phyloP scores from a whole-genome alignment of 1,284 basidiomycete genomes.

The Tylopilus sp. region DNA sequence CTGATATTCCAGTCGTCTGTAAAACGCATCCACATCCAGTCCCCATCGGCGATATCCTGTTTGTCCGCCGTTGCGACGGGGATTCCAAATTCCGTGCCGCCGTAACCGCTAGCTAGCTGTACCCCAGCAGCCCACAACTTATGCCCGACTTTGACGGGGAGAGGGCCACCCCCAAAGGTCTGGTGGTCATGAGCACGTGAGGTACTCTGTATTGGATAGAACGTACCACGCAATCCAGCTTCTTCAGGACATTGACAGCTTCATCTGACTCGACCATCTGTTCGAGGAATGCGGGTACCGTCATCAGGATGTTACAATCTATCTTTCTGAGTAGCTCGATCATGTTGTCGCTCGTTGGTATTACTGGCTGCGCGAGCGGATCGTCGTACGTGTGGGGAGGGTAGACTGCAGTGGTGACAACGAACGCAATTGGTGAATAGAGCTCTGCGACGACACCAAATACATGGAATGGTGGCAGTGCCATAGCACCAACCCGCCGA shows the following conservation, averaged over 20 bases:
- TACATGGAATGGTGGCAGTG: slow-evolving; percentile 1
- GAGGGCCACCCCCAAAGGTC: slow-evolving; percentile 5
- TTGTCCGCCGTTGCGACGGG: not conserved
- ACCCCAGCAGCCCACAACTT: slow-evolving; percentile 2
- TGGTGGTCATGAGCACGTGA: not conserved
- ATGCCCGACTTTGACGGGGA: slow-evolving; percentile 3
- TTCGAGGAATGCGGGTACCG: not conserved
- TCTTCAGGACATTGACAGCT: not conserved
- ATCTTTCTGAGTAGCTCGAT: not conserved
- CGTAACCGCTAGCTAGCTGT: slow-evolving; percentile 1
- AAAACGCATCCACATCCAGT: slow-evolving; percentile 6
- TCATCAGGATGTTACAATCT: not conserved
- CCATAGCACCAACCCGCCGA: slow-evolving; percentile 6
- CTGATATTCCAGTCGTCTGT: not conserved
- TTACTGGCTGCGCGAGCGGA: not conserved
- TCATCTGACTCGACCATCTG: not conserved
- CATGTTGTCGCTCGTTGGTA: slow-evolving; percentile 1
- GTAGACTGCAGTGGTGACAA: not conserved
- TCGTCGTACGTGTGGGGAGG: not conserved
- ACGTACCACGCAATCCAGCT: slow-evolving; percentile 3
- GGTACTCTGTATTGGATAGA: too few relatives aligned
- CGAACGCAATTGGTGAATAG: slow-evolving; percentile 4
- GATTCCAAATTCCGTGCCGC: slow-evolving; percentile 8
- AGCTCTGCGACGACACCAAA: slow-evolving; percentile 4
- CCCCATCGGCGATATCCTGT: slow-evolving; percentile 1